These are phyloP conservation scores for Clavispora phyllophila DNA, from an alignment of 805 yeast genomes.

Conservation along the genomic window DNA sequence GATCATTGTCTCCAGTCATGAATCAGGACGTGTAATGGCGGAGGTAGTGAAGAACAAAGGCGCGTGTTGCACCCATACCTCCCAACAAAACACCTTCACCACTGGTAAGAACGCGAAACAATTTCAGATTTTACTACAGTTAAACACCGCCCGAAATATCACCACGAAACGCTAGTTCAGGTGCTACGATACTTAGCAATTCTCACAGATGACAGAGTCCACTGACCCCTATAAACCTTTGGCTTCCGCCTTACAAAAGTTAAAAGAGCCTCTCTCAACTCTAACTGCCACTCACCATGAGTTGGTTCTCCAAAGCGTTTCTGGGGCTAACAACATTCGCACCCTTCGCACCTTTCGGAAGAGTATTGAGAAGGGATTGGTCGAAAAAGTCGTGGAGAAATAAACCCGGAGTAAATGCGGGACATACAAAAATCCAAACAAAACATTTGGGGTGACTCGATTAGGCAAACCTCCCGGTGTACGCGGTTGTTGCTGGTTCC, in stretches of 20 bases:
- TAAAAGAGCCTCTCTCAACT: slow-evolving; percentile 22
- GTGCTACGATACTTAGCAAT: no score
- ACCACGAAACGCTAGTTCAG: no score
- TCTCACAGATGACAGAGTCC: no score
- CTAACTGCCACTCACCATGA: slow-evolving; percentile 26
- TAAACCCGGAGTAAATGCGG: neutral
- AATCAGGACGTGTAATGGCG: neutral
- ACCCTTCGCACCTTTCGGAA: slow-evolving; percentile 10
- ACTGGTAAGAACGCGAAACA: no score
- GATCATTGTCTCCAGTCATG: neutral
- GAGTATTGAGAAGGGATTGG: slow-evolving; percentile 4
- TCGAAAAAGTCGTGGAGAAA: neutral
- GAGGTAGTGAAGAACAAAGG: neutral
- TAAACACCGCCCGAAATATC: no score
- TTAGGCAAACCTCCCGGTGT: no score
- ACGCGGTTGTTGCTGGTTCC: no score
- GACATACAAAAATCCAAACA: no score
- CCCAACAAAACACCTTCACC: neutral
- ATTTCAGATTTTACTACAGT: no score
- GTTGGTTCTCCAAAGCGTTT: slow-evolving; percentile 24
- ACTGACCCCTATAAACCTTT: slow-evolving; percentile 24
- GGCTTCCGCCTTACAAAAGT: slow-evolving; percentile 16
- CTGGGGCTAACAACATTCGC: slow-evolving; percentile 22
- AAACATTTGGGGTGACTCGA: no score
- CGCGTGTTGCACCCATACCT: neutral